Conservation (phyloP, 108 stramenopile genomes). For the Phaeodactylum tricornutum region DNA sequence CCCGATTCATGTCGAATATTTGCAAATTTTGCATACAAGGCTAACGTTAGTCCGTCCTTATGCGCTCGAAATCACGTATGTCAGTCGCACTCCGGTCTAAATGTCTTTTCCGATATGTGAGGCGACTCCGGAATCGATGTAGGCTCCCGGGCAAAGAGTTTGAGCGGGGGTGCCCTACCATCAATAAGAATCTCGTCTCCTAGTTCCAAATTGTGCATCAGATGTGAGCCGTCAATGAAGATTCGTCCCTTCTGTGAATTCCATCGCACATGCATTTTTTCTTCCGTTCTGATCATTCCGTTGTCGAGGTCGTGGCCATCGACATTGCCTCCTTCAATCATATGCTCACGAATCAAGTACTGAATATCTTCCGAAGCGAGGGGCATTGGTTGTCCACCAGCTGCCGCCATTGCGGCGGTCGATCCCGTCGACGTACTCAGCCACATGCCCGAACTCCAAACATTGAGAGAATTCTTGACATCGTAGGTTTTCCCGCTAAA, state of each 20-base stretch:
- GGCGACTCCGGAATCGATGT: no score
- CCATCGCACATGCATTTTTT: slow-evolving; percentile 89
- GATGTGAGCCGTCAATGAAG: slow-evolving; percentile 86
- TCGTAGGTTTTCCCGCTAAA: slow-evolving; percentile 67
- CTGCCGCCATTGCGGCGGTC: slow-evolving; percentile 88
- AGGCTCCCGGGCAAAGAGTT: no score
- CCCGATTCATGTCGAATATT: no score
- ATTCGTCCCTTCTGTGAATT: slow-evolving; percentile 87
- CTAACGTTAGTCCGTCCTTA: no score
- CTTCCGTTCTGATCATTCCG: slow-evolving; percentile 52
- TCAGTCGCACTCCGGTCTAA: no score
- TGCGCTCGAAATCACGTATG: no score
- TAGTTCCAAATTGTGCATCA: slow-evolving; percentile 83
- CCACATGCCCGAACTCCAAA: slow-evolving; percentile 78
- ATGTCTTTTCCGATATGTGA: no score
- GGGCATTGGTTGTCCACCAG: slow-evolving; percentile 80
- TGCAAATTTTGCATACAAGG: no score
- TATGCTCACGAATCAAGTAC: slow-evolving; percentile 91
- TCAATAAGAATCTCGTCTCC: slow-evolving; percentile 90
- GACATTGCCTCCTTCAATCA: slow-evolving; percentile 38
- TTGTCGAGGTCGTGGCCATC: slow-evolving; percentile 34
- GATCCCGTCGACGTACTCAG: slow-evolving; percentile 86
- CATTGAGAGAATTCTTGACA: slow-evolving; percentile 71
- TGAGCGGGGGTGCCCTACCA: slow-evolving; percentile 77
- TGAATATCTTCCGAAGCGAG: slow-evolving; percentile 57